These are phyloP conservation scores for Verticillium klebahnii DNA, from an alignment of 2,329 filamentous ascomycete genomes.

Conservation along the genomic window DNA sequence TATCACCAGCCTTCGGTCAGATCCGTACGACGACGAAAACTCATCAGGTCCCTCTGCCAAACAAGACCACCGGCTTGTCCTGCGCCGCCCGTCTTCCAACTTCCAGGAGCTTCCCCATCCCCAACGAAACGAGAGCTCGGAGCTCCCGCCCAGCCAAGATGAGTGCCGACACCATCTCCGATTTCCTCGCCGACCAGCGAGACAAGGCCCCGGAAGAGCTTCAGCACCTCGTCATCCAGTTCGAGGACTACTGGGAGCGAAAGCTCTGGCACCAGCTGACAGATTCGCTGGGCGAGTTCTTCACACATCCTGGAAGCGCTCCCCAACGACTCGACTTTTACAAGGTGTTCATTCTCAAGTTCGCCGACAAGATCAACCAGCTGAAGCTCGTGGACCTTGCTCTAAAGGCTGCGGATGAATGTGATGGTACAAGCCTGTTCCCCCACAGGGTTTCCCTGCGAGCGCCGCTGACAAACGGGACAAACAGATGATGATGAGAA, in stretches of 20 bases:
- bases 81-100: not conserved
- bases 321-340: constrained; percentile 85
- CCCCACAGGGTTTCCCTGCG: not conserved
- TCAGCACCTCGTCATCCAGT: constrained; percentile 81
- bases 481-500: constrained; percentile 76
- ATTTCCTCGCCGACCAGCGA: constrained; percentile 88
- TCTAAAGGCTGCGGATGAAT: constrained; percentile 80
- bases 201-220: constrained; percentile 83
- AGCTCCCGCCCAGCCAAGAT: constrained; percentile 40
- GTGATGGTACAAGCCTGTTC: constrained; percentile 53
- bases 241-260: constrained; percentile 96
- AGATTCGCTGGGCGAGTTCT: constrained; percentile 81
- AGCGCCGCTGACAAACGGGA: constrained; percentile 5
- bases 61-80: not conserved
- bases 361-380: constrained; percentile 98
- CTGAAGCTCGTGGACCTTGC: constrained; percentile 92
- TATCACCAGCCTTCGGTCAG: not conserved
- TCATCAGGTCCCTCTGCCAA: not conserved
- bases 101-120: not conserved
- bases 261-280: constrained; percentile 99
- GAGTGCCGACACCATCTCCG: constrained; percentile 83
- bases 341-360: constrained; percentile 91
- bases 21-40: too few species aligned
- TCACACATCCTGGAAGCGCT: constrained; percentile 74
- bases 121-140: constrained; percentile 5